Base-by-base conservation (phyloP, 192 early-diverging fungal species). In the Pilaira anomala region DNA sequence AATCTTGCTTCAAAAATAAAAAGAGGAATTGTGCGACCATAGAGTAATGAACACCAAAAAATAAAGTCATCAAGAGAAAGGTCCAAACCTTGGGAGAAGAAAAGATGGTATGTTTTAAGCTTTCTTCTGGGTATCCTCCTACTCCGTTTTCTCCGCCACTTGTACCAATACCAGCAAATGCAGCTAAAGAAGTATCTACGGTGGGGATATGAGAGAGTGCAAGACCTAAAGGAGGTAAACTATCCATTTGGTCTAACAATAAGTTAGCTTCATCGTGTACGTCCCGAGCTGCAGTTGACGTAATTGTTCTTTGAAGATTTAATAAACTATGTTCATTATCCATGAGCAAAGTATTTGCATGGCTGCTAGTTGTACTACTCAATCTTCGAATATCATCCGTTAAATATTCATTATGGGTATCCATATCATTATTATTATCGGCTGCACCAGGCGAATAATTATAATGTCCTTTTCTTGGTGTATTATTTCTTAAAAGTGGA, bases 11-110 rank as follows among this genome's bases (percentile, higher is more conserved):
- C 9, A 75, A 29, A 29, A 66, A 75, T 12, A 75, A 42, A 2
- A 75, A 75, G 33, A 71, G 26, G 54, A 74, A 74, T 53, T 69
- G 52, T 18, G 69, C 69, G 9, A 69, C 56, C 69, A 75, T 75
- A 3, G 73, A 52, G 45, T 70, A 62, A 0, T 64, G 57, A 19
- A 63, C 58, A 11, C 73, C 73, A 56, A 71, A 63, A 6, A 75
- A 51, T 5, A 75, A 45, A 29, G 69, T 67, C 24, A 50, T 61
- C 8, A 59, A 2, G 36, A 75, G 57, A 41, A 75, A 71, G 9
- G 68, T 75, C 30, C 55, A 61, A 3, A 75, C 65, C 16, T 33
- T 59, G 18, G 52, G 39, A 19, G 52, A 66, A 3, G 22, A 14
- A 56, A 50, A 29, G 52, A 67, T 29, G 54, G 44, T 29, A 33